These are phyloP conservation scores for Yamadazyma diospyri DNA, from an alignment of 1,139 yeast species.

Conservation along the genomic window DNA sequence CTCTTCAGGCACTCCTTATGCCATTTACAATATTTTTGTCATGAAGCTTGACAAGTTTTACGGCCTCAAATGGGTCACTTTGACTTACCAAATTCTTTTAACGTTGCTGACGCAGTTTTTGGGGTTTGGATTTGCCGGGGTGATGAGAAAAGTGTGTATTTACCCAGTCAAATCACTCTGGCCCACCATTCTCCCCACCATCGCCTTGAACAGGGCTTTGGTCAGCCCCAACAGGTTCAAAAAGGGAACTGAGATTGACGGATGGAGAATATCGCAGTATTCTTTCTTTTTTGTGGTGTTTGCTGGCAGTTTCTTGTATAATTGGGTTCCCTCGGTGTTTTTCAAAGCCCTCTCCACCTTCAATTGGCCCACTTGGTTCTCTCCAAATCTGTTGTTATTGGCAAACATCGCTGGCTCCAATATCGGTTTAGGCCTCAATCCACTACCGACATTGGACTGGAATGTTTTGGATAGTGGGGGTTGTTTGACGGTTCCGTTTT, in stretches of 20 bases:
- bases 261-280: constrained; percentile 41
- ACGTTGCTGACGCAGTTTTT: constrained; percentile 41
- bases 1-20: constrained; percentile 44
- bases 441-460: constrained; percentile 46
- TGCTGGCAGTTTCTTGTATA: constrained; percentile 32
- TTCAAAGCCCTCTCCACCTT: constrained; percentile 41
- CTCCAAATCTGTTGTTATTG: constrained; percentile 37
- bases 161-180: constrained; percentile 45
- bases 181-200: constrained; percentile 46
- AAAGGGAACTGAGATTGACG: constrained; percentile 25
- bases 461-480: constrained; percentile 36
- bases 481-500: constrained; percentile 43
- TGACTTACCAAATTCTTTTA: constrained; percentile 36
- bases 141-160: constrained; percentile 42
- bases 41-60: constrained; percentile 44
- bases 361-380: constrained; percentile 50
- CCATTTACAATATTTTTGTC: constrained; percentile 42
- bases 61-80: constrained; percentile 43
- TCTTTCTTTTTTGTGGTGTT: constrained; percentile 36
- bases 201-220: constrained; percentile 43
- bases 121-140: constrained; percentile 47
- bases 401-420: constrained; percentile 37
- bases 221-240: constrained; percentile 23
- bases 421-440: constrained; percentile 42
- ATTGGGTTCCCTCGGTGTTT: constrained; percentile 43